Base-by-base conservation (phyloP, 2,329 filamentous ascomycete genomes). In the Diplodia mutila region DNA sequence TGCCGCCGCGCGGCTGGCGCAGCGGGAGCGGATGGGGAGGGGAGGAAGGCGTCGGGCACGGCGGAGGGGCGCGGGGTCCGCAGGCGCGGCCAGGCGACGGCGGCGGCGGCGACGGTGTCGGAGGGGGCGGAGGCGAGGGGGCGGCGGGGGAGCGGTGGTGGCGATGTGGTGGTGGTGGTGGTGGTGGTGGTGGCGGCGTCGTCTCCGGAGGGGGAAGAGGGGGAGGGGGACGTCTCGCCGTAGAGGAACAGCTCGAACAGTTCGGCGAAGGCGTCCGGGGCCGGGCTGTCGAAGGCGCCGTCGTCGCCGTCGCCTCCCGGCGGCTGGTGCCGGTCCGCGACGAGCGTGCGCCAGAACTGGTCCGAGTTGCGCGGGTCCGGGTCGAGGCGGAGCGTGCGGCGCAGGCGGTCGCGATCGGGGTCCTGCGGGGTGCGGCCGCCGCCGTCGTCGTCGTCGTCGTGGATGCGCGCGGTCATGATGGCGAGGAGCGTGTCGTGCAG, bases 321-420 rank as follows among this genome's bases (percentile, higher is more conserved):
- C 8, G 14, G 48, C n/a, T 12, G n/a, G 48, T 25, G n/a, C 7
- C 48, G n/a, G 49, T 52, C 49, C 1, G 49, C 49, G 25, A 52
- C 23, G 49, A 27, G 49, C 3, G 49, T 52, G 49, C 49, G 49
- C 49, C 49, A 52, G 49, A 52, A 52, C 21, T 51, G 48, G 48
- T 51, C 48, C 7, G 48, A 12, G 46, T 23, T 23, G 37, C 37
- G 37, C 37, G 37, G 37, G 37, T 14, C 16, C 16, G 37, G 6
- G 37, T 42, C 37, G 16, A 14, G 37, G 37, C 14, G 37, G 37
- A 16, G 37, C 4, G 16, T 14, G 37, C 14, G 37, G 34, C 11
- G 34, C 11, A 12, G 34, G 11, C 11, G 9, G 39, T 18, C 39
- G 4, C 4, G 39, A 14, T 18, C 39, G 39, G 6, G 2, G 39